These are phyloP conservation scores for Cryomyces minteri DNA, from an alignment of 495 filamentous ascomycete genomes.

Conservation along the genomic window DNA sequence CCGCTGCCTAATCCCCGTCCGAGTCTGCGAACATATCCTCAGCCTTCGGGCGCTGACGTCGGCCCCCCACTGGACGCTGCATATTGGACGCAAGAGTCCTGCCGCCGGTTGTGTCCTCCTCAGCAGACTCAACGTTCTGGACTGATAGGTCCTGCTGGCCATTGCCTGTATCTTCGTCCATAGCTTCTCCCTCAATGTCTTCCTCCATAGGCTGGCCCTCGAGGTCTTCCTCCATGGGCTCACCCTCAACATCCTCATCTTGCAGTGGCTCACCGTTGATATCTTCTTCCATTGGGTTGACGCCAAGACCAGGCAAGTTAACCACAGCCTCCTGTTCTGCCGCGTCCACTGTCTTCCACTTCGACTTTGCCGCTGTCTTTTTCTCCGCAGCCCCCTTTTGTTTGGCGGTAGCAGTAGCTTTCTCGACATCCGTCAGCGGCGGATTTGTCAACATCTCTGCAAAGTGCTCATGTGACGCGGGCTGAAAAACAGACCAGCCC, in stretches of 20 bases:
- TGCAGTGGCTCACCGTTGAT: conserved; percentile 32
- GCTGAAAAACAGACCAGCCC: conserved; percentile 72
- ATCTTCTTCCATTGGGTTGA: conserved; percentile 16
- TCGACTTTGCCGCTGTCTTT: conserved; percentile 22
- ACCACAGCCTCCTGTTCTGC: conserved; percentile 19
- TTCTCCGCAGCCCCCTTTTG: conserved; percentile 9
- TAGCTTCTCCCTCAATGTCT: conserved; percentile 30
- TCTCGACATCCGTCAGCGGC: conserved; percentile 35
- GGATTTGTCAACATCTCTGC: conserved; percentile 55
- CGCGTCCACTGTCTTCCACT: conserved; percentile 53
- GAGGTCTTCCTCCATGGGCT: conserved; percentile 29
- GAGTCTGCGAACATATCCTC: conserved; percentile 89
- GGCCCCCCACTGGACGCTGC: conserved; percentile 1
- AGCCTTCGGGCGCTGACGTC: conserved; percentile 47
- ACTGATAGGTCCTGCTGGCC: background rate
- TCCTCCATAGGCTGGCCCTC: conserved; percentile 22
- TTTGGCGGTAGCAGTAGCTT: conserved; percentile 7
- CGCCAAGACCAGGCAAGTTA: conserved; percentile 10
- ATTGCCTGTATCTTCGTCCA: conserved; percentile 2
- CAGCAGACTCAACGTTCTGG: conserved; percentile 1
- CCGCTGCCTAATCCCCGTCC: conserved; percentile 10
- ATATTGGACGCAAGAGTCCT: conserved; percentile 2
- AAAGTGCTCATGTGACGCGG: conserved; percentile 56
- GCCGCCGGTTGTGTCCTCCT: conserved; percentile 20
- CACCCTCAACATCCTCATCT: conserved; percentile 29